Base-by-base conservation (phyloP, 495 filamentous ascomycete genomes). In the Lophiostoma macrostomum region DNA sequence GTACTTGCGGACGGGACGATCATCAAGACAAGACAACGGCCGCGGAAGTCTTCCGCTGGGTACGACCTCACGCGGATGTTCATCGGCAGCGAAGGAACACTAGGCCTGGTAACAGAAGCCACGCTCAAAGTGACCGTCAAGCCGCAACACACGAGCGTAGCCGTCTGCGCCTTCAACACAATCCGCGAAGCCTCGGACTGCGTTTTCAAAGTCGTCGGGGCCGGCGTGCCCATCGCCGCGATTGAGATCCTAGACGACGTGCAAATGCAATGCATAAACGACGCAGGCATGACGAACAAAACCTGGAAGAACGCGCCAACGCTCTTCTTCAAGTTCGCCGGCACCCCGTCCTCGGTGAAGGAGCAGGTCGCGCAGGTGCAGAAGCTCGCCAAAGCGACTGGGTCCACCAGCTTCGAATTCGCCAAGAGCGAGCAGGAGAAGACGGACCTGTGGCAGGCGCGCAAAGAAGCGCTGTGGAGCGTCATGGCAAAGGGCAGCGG, bases 181-280 rank as follows among this genome's bases (percentile, higher is more conserved):
- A 82, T 96, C 53, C 82, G 84, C 16, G 76, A 86, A 45, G 91
- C 91, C 18, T 90, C 91, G 8, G 79, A 85, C 56, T 87, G 87
- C 56, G 91, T 90, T 1, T 84, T 85, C 56, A 76, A 79, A 47
- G 80, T 96, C 18, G 90, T 96, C 22, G 79, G 79, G 18, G 81
- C 84, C 31, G 91, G 90, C 46, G 76, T 96, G 18, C 86, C 85
- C 0, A 83, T 97, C 16, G 88, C 89, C 16, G 90, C 90, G 7
- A 83, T 97, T 67, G 91, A 97, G 68, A 82, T 97, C 34, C 72
- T 96, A 32, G 91, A 97, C 68, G 91, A 96, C 63, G 85, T 90
- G 24, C 89, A 95, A 71, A 97, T 97, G 91, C 77, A 79, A 52
- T 89, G 88, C 56, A 90, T 97, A 71, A 97, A 97, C 70, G 66